Evolutionary conservation across 1,284 basidiomycete genomes (phyloP), one percentile per base, ranked within the genome.

Genomic region (Xerocomus minutiporus): DNA sequence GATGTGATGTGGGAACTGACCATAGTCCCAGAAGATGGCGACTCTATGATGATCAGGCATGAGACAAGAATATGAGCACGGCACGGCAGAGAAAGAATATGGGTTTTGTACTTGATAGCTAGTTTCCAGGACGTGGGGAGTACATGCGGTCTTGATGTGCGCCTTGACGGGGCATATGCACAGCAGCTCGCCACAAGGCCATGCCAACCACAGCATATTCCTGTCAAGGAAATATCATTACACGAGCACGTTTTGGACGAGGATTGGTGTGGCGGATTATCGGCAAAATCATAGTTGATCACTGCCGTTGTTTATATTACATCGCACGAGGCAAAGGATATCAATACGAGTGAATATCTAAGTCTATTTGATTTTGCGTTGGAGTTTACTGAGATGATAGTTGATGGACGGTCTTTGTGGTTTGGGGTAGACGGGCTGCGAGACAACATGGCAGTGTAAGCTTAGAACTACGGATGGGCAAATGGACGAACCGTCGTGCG

Each of bases 381-480:
- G 79, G 54, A 91, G 75, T 62, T 88, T 80, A 61, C 86, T 84
- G 59, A 93, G 81, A 67, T 92, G 89, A 67, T 90, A 92, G 70
- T 93, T 92, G 73, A 93, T 91, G 32, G 86, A 83, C 34, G 88
- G 80, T 64, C 78, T 78, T 52, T 83, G 86, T 46, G 69, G 70
- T 66, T 83, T 87, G 56, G 80, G 81, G 46, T 76, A 74, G 61
- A 81, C 75, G 31, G 86, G 84, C 87, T 87, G 29, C 11, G 9
- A 25, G 2, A 5, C 32, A 20, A 6, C 1, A 15, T 5, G 29
- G 46, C 8, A 17, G 31, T 20, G 34, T 46, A 12, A 46, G 32
- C 11, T 17, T 41, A 5, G 25, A 2, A n/a, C 20, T 8, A 15
- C 9, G 8, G 8, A 25, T 3, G 17, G 9, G 49, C n/a, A 5